These are phyloP conservation scores for Phytophthora palmivora DNA, from an alignment of 352 stramenopile genomes.

Conservation along the genomic window DNA sequence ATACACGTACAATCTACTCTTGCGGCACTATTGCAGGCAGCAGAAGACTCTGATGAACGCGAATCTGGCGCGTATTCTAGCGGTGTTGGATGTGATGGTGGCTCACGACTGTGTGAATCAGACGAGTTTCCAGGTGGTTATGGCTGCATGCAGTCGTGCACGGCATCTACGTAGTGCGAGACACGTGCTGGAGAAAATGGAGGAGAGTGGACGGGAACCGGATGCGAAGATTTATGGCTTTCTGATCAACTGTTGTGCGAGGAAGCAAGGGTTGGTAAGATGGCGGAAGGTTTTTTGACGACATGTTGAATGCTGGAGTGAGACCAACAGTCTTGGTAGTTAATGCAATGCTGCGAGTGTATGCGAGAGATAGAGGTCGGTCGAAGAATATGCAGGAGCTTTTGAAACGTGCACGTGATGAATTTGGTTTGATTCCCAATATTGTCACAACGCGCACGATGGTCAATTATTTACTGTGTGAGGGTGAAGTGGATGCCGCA, in stretches of 20 bases:
- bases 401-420: constrained; percentile 34
- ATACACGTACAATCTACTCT: constrained; percentile 64
- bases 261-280: constrained; percentile 39
- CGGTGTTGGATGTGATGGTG: constrained; percentile 63
- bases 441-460: constrained; percentile 54
- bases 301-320: constrained; percentile 48
- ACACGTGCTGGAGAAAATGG: constrained; percentile 58
- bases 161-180: constrained; percentile 46
- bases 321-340: constrained; percentile 52
- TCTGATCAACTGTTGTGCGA: constrained; percentile 72
- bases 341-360: constrained; percentile 76
- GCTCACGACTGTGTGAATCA: constrained; percentile 41
- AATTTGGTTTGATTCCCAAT: constrained; percentile 50
- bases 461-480: constrained; percentile 51
- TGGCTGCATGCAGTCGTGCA: constrained; percentile 67
- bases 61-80: constrained; percentile 51
- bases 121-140: constrained; percentile 73
- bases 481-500: constrained; percentile 28
- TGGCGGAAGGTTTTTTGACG: constrained; percentile 53
- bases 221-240: constrained; percentile 62
- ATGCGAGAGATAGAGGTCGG: constrained; percentile 37
- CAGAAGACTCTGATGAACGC: constrained; percentile 40
- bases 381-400: constrained; percentile 46
- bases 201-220: constrained; percentile 27
- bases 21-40: constrained; percentile 55